Evolutionary conservation across 139 green algal genomes (phyloP), one percentile per base, ranked within the genome.

Genomic region (Coelastrella sp.): DNA sequence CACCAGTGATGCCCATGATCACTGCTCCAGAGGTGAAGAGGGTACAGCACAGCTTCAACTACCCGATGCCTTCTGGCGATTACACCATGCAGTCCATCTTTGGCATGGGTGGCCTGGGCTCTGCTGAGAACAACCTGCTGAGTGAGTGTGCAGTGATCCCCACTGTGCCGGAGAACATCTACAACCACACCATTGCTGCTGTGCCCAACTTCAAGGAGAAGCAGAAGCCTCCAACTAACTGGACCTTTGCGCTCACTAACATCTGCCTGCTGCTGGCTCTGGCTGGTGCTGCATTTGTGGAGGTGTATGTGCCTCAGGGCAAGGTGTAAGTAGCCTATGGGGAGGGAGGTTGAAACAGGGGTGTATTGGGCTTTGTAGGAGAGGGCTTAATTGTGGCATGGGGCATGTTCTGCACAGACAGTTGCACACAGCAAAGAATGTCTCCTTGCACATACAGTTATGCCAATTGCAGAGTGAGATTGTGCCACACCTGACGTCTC

Each of bases 131-230:
- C 4, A 22, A 22, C 73, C 10, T 35, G n/a, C 17, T 10, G 17
- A 79, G n/a, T 4, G 22, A 35, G 1, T 82, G 74, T 61, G 78
- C 25, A 4, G 80, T 86, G 57, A 66, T 68, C 10, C 80, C 80
- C 8, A 68, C 80, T 0, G 8, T 72, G 15, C 80, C 80, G 1
- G 59, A 63, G 25, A 86, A 63, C 49, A 86, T 86, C 35, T 86
- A 86, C 20, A 56, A 86, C 14, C 80, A 86, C 49, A 86, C 80
- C 80, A 66, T 86, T 4, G 80, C 80, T 70, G 80, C 80, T 57
- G 80, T 86, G 80, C 80, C 80, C 17, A 86, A 86, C 20, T 86
- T 86, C 59, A 73, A 20, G 9, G 19, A 74, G 14, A 20, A 20
- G 10, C 9, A 35, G 7, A 70, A 35, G 12, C 80, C 80, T 14